These are phyloP conservation scores for Plenodomus biglobosus DNA, from an alignment of 2,329 filamentous ascomycete genomes.

Conservation along the genomic window DNA sequence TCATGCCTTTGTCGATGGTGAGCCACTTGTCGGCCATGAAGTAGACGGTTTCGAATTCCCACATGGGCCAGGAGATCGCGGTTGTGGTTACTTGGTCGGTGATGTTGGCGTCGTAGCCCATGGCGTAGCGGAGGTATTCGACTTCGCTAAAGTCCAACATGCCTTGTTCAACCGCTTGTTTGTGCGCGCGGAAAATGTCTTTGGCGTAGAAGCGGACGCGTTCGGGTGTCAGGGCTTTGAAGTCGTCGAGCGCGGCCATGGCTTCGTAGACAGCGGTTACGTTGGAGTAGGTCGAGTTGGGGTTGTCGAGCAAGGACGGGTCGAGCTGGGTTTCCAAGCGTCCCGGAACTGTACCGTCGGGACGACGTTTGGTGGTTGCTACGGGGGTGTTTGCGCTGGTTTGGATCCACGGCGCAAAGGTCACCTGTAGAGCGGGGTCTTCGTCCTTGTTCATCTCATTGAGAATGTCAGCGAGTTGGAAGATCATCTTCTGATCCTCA, in stretches of 20 bases:
- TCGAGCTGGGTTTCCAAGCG: slow-evolving; percentile 1
- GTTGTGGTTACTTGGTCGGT: slow-evolving; percentile 44
- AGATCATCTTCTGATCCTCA: slow-evolving; percentile 62
- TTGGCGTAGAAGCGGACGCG: slow-evolving; percentile 42
- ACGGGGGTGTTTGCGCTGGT: slow-evolving; percentile 54
- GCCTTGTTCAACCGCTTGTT: slow-evolving; percentile 52
- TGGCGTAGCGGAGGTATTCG: slow-evolving; percentile 55
- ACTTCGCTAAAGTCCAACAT: slow-evolving; percentile 65
- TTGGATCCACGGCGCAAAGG: slow-evolving; percentile 64
- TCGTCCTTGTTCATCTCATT: slow-evolving; percentile 59
- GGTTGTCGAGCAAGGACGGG: slow-evolving; percentile 10
- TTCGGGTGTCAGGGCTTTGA: slow-evolving; percentile 10
- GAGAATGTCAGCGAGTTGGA: slow-evolving; percentile 60
- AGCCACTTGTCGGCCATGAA: slow-evolving; percentile 59
- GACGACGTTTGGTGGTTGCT: slow-evolving; percentile 14
- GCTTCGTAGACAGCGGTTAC: slow-evolving; percentile 13
- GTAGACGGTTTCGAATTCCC: slow-evolving; percentile 54
- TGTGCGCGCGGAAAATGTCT: slow-evolving; percentile 54
- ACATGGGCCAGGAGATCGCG: slow-evolving; percentile 50
- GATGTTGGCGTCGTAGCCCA: slow-evolving; percentile 52
- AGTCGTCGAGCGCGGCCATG: slow-evolving; percentile 13
- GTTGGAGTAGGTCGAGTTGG: slow-evolving; percentile 13
- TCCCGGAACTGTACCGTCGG: slow-evolving; percentile 15
- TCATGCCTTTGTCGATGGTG: slow-evolving; percentile 62
- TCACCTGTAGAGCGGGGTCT: slow-evolving; percentile 47